Percentiles rank a stretch among this genome's conserved stretches.
phyloP scores from a whole-genome alignment of 306 rosid species.

The Casuarina equisetifolia region DNA sequence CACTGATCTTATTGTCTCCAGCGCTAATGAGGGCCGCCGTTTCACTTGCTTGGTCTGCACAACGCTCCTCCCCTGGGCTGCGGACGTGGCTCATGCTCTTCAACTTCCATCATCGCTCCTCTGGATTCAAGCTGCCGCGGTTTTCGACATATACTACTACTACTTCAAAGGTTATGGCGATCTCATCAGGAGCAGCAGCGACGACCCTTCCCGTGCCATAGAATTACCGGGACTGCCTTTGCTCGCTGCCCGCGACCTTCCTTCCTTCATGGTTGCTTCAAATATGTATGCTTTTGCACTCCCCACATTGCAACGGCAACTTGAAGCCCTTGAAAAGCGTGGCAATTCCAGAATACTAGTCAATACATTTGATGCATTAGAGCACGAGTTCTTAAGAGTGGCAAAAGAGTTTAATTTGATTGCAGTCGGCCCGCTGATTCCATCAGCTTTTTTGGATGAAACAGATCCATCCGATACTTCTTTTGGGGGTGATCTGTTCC shows the following conservation, averaged over 20 bases:
- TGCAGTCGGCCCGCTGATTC: constrained; percentile 63
- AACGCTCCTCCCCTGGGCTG: constrained; percentile 34
- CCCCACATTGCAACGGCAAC: constrained; percentile 9
- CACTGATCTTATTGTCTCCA: constrained; percentile 11
- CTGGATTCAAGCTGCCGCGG: constrained; percentile 45
- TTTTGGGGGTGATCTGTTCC: constrained; percentile 40
- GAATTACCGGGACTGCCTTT: constrained; percentile 21
- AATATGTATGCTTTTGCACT: neutral
- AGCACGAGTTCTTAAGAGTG: constrained; percentile 28
- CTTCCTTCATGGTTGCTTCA: constrained; percentile 29
- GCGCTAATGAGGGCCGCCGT: constrained; percentile 20
- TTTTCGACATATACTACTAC: constrained; percentile 34
- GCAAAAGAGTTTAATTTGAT: constrained; percentile 11
- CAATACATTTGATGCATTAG: constrained; percentile 36
- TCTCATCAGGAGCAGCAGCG: neutral
- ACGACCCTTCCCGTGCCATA: neutral
- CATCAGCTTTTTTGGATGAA: constrained; percentile 41
- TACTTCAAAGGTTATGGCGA: constrained; percentile 35
- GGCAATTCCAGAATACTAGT: constrained; percentile 20
- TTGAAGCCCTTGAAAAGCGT: constrained; percentile 9
- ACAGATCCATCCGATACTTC: constrained; percentile 35
- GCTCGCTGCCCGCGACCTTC: constrained; percentile 30
- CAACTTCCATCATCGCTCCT: constrained; percentile 28
- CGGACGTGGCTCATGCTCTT: constrained; percentile 15
- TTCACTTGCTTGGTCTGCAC: constrained; percentile 31